Evolutionary conservation across 176 grass and related monocot species (phyloP).

Genomic region (Zea luxurians): DNA sequence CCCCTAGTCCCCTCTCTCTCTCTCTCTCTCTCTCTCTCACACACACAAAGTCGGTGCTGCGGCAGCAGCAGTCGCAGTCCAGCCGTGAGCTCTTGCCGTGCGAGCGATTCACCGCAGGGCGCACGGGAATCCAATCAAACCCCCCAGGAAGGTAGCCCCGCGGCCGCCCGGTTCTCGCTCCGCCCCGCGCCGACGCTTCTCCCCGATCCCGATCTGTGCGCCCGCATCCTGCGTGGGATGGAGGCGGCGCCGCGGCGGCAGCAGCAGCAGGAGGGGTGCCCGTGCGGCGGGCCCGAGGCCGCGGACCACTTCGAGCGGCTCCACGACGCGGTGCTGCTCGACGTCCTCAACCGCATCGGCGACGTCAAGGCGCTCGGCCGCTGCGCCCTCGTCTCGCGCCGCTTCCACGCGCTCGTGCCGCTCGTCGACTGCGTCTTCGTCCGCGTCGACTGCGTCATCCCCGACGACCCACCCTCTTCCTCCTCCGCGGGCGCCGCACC

Average conservation of each 20-base stretch:
- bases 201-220: constrained; percentile 42
- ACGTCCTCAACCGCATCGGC: constrained; percentile 42
- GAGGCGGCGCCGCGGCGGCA: neutral
- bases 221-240: neutral
- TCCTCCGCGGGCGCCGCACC: neutral
- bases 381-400: constrained; percentile 70
- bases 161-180: neutral
- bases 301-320: constrained; percentile 77
- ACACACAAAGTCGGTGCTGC: neutral
- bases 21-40: constrained; percentile 19
- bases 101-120: constrained; percentile 2
- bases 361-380: constrained; percentile 85
- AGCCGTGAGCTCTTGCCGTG: neutral
- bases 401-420: constrained; percentile 65
- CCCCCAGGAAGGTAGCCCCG: neutral
- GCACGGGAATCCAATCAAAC: constrained; percentile 1
- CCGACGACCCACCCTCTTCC: constrained; percentile 46
- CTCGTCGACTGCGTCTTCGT: constrained; percentile 85
- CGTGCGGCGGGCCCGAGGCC: neutral
- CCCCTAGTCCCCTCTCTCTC: too few species aligned
- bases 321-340: constrained; percentile 73
- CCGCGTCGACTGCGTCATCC: constrained; percentile 68
- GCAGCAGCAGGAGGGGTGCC: neutral
- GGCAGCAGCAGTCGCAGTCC: neutral
- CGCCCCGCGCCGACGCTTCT: neutral